Conservation (phyloP, 805 yeast species). For the Starmerella potacharoeniae region DNA sequence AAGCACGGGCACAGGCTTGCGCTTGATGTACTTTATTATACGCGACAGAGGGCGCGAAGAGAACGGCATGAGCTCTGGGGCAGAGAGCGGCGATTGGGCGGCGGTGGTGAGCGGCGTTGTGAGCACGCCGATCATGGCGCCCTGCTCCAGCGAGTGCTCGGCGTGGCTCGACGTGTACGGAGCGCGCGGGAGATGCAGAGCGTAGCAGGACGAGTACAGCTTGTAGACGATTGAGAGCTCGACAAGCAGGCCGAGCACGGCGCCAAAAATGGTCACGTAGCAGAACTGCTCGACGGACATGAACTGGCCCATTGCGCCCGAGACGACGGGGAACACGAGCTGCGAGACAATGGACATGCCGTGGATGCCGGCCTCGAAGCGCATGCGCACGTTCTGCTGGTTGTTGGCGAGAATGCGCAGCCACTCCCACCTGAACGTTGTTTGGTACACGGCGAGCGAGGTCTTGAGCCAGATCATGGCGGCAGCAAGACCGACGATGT, state of each 20-base stretch:
- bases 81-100: background rate
- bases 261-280: slow-evolving; percentile 8
- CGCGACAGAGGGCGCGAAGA: slow-evolving; percentile 15
- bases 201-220: slow-evolving; percentile 23
- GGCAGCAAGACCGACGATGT: background rate
- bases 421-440: slow-evolving; percentile 22
- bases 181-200: slow-evolving; percentile 20
- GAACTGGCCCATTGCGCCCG: slow-evolving; percentile 7
- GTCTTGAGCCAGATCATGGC: slow-evolving; percentile 7
- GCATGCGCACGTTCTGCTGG: slow-evolving; percentile 17
- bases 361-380: slow-evolving; percentile 12
- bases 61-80: background rate
- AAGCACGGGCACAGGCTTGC: slow-evolving; percentile 21
- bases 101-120: slow-evolving; percentile 10
- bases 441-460: slow-evolving; percentile 12
- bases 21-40: slow-evolving; percentile 14
- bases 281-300: slow-evolving; percentile 6
- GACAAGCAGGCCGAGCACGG: slow-evolving; percentile 11
- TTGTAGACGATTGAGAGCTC: slow-evolving; percentile 18
- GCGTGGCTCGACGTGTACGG: background rate
- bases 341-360: slow-evolving; percentile 10
- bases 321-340: slow-evolving; percentile 12
- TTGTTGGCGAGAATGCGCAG: slow-evolving; percentile 21
- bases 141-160: slow-evolving; percentile 7
- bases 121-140: slow-evolving; percentile 14